A percentile compares a stretch with the other conserved stretches of the same genome.
Evolutionary conservation across 768 basidiomycete genomes (phyloP).

Genomic region (Kwoniella heveanensis): DNA sequence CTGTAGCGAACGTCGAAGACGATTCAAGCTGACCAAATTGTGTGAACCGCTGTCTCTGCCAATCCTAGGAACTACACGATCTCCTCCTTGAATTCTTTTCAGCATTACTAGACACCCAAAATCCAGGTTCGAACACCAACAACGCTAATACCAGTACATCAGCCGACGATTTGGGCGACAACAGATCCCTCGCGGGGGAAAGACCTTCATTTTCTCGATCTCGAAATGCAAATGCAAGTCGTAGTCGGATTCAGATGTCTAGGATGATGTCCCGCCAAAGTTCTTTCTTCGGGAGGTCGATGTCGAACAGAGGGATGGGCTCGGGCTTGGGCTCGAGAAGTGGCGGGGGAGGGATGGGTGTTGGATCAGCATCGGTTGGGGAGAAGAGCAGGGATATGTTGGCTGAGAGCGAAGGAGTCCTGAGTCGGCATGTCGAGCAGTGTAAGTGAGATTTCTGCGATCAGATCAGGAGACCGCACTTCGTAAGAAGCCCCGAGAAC

Average conservation of each 20-base stretch:
- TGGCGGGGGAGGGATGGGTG: no score
- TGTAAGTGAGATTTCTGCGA: no score
- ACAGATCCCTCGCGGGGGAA: slow-evolving; percentile 59
- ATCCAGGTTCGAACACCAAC: slow-evolving; percentile 58
- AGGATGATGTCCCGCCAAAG: slow-evolving; percentile 33
- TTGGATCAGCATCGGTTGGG: slow-evolving; percentile 32
- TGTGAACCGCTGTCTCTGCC: no score
- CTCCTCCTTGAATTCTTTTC: slow-evolving; percentile 78
- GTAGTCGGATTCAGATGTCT: slow-evolving; percentile 22
- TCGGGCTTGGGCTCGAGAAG: no score
- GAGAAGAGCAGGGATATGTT: slow-evolving; percentile 59
- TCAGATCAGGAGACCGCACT: no score
- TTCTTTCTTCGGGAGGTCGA: slow-evolving; percentile 13
- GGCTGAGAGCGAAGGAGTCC: slow-evolving; percentile 66
- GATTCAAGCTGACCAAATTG: neutral
- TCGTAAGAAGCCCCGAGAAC: no score
- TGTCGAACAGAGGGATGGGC: slow-evolving; percentile 47
- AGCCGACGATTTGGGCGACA: neutral
- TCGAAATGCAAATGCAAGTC: no score
- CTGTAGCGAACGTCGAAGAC: no score
- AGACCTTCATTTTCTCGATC: slow-evolving; percentile 48
- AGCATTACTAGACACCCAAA: slow-evolving; percentile 73
- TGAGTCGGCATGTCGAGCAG: slow-evolving; percentile 78
- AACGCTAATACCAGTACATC: neutral
- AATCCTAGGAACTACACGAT: slow-evolving; percentile 68